Base-by-base conservation (phyloP, 352 stramenopile species). In the Phytophthora ramorum region DNA sequence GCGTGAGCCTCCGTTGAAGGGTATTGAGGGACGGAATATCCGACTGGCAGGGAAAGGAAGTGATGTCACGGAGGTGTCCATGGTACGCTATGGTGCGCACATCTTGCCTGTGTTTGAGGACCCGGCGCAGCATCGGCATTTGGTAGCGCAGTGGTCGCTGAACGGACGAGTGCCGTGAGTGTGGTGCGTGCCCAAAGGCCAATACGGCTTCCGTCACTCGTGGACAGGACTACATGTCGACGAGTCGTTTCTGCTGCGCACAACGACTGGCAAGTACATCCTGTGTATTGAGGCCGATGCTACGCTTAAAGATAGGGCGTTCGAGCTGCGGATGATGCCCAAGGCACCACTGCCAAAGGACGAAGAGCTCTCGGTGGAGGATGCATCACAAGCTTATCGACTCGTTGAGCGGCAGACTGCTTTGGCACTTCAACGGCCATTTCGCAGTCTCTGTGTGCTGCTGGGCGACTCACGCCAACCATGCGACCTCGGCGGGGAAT, bases 11-110 rank as follows among this genome's bases (percentile, higher is more conserved):
- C 79, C 79, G 3, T 63, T 90, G 5, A 63, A 71, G 7, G 81
- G 81, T 8, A 68, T 90, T n/a, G 53, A 77, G 14, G 81, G 89
- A 57, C 75, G 81, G 34, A 81, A 89, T 48, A 83, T 90, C 35
- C 77, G 81, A 20, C 77, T 90, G 32, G 76, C 79, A 7, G 81
- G 81, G 0, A 66, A 79, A 38, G 74, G 73, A 4, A 90, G 77
- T 20, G 79, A 88, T 38, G 79, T 86, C n/a, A 89, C 81, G 0
- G 81, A 90, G 44, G 79, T 90, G 24, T 90, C 81, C 0, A 90
- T 90, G 81, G 71, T 60, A 13, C 63, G 81, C 6, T 90, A 90
- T 55, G 81, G 79, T 22, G 79, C 75, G 16, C 81, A 90, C 53
- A 90, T 90, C 16, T 48, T 90, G 16, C 81, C 81, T 7, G 79